Conservation (phyloP, 140 eudicot genomes). For the Flaveria floridana region DNA sequence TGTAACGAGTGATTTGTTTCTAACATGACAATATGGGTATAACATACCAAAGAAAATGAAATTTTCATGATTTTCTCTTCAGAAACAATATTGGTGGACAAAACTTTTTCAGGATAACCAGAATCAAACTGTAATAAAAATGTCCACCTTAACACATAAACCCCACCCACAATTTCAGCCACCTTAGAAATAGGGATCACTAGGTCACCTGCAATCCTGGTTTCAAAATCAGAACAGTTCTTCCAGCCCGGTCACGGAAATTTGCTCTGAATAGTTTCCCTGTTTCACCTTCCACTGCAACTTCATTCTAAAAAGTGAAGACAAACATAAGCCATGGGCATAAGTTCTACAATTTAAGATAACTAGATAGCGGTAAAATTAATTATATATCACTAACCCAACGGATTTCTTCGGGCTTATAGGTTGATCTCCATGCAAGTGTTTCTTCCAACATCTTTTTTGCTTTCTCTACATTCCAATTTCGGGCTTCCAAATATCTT, state of each 20-base stretch:
- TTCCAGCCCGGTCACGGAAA: constrained; percentile 64
- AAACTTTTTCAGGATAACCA: no score
- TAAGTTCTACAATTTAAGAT: not conserved
- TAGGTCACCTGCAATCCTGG: constrained; percentile 69
- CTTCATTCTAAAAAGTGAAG: constrained; percentile 51
- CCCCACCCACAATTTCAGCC: not conserved
- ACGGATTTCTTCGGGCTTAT: constrained; percentile 82
- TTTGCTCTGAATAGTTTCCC: constrained; percentile 72
- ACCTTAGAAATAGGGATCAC: not conserved
- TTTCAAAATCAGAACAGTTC: constrained; percentile 63
- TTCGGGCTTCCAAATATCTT: constrained; percentile 77
- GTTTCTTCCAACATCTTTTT: constrained; percentile 84
- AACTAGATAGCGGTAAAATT: not conserved
- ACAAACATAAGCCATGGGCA: not conserved
- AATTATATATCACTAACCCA: constrained; percentile 52
- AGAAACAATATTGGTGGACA: no score
- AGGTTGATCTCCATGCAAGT: constrained; percentile 66
- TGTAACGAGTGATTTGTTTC: no score
- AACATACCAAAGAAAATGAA: no score
- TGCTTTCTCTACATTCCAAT: constrained; percentile 75
- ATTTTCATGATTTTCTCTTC: no score
- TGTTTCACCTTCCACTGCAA: constrained; percentile 78
- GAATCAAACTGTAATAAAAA: not conserved
- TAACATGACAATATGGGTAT: no score
- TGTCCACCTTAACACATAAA: not conserved